phyloP scores from a whole-genome alignment of 2,329 filamentous ascomycete genomes.

The Cadophora sp. region DNA sequence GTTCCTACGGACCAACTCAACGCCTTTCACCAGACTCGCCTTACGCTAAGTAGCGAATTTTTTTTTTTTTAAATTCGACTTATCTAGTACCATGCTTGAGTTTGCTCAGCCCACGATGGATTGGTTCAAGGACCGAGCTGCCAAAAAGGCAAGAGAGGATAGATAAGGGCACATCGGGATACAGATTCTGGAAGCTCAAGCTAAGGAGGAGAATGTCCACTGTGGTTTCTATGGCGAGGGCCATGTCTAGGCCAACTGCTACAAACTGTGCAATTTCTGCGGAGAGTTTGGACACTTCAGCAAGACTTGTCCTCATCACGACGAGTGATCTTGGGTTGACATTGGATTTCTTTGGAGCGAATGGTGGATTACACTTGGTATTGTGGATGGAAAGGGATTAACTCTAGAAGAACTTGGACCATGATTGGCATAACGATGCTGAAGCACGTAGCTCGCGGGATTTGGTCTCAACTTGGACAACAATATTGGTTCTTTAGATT shows the following conservation, averaged over 20 bases:
- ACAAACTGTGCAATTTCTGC: slow-evolving; percentile 23
- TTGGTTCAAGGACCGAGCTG: slow-evolving; percentile 3
- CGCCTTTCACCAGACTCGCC: too few relatives aligned
- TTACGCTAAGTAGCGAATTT: too few relatives aligned
- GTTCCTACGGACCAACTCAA: too few relatives aligned
- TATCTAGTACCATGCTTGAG: neutral
- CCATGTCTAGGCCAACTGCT: slow-evolving; percentile 20
- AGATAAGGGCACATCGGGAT: neutral
- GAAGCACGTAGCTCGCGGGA: too few relatives aligned
- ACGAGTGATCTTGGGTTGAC: neutral
- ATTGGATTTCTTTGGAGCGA: neutral
- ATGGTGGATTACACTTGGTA: too few relatives aligned
- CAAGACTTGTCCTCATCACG: neutral
- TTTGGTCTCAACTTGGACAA: too few relatives aligned
- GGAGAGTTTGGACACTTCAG: slow-evolving; percentile 21
- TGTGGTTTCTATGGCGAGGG: slow-evolving; percentile 24
- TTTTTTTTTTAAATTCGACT: too few relatives aligned
- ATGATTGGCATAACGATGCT: too few relatives aligned
- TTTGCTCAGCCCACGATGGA: neutral
- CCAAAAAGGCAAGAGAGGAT: neutral
- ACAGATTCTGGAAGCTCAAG: neutral
- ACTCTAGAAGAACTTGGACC: too few relatives aligned
- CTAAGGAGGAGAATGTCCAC: neutral
- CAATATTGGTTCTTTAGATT: too few relatives aligned
- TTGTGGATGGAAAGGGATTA: too few relatives aligned